phyloP scores from a whole-genome alignment of 805 yeast species.

The Candida berthetii region DNA sequence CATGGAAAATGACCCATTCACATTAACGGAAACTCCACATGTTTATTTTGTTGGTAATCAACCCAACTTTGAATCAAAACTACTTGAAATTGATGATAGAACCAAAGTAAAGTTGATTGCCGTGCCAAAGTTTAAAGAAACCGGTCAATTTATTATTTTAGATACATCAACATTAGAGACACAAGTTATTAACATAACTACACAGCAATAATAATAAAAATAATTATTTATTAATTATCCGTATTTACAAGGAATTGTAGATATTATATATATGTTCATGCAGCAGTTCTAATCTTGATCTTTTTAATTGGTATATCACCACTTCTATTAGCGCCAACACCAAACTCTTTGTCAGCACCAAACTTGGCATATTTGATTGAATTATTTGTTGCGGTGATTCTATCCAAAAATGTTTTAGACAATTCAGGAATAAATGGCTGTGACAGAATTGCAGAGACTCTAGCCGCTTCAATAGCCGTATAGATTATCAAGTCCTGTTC shows the following conservation, averaged over 20 bases:
- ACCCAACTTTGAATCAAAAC: slow-evolving; percentile 45
- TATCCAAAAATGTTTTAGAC: slow-evolving; percentile 48
- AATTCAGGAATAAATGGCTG: slow-evolving; percentile 72
- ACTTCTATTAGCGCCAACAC: slow-evolving; percentile 42
- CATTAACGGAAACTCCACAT: slow-evolving; percentile 74
- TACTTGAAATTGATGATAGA: slow-evolving; percentile 28
- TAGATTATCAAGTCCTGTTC: slow-evolving; percentile 53
- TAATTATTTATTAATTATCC: neutral
- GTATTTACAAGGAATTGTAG: neutral
- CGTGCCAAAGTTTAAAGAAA: slow-evolving; percentile 63
- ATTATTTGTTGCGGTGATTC: slow-evolving; percentile 45
- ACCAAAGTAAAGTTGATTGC: slow-evolving; percentile 48
- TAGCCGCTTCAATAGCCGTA: slow-evolving; percentile 61
- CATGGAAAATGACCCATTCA: slow-evolving; percentile 71
- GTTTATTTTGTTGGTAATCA: slow-evolving; percentile 87
- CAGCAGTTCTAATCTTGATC: slow-evolving; percentile 10
- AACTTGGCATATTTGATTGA: slow-evolving; percentile 41
- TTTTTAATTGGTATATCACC: slow-evolving; percentile 46
- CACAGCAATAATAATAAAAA: too few species aligned
- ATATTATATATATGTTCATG: neutral
- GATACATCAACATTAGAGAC: slow-evolving; percentile 53
- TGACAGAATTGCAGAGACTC: slow-evolving; percentile 61
- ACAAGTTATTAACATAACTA: slow-evolving; percentile 32
- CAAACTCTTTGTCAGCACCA: slow-evolving; percentile 60
- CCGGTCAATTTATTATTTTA: slow-evolving; percentile 60